Evolutionary conservation across 2,329 filamentous ascomycete genomes (phyloP), one percentile per base, ranked within the genome.

Genomic region (Xylariaceae sp.): DNA sequence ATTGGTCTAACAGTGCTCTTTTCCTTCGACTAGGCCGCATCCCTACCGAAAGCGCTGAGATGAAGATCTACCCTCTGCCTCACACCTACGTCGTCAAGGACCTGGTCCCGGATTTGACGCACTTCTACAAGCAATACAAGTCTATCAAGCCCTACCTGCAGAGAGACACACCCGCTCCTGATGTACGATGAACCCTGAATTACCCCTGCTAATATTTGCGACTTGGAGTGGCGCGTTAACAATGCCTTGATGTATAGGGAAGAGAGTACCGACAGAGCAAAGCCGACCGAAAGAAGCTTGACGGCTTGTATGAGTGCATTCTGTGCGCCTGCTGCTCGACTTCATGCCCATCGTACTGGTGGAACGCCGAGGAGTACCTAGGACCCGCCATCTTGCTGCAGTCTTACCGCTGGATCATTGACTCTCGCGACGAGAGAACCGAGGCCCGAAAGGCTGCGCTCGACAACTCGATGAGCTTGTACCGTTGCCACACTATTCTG

Each of bases 61-160:
- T 88, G 69, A 92, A 95, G 79, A 91, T 99, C 74, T 99, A 99
- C 79, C 94, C 94, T 58, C 83, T 99, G 64, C 94, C 94, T 67
- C 94, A 99, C 78, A 96, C 91, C 74, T 99, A 96, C 76, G 89
- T 99, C 65, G 91, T 99, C 77, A 99, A 97, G 84, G 94, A 99
- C 73, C 85, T 99, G 60, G 94, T 99, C 35, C 92, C 94, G 56
- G 94, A 99, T 72, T 79, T 99, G 78, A 99, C 94, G 60, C 88
- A 94, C 70, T 97, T 99, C 79, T 99, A 99, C 85, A 97, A 97
- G 83, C 94, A 99, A 81, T 99, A 99, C 84, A 96, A 96, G 78
- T 96, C 91, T 12, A 96, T 99, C 77, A 95, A 97, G 85, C 94
- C 94, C 43, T 99, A 96, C 74, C 85, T 99, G 51, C 94, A 97